Base-by-base conservation (phyloP, 1,284 basidiomycete species). In the Microbotryum saponariae region DNA sequence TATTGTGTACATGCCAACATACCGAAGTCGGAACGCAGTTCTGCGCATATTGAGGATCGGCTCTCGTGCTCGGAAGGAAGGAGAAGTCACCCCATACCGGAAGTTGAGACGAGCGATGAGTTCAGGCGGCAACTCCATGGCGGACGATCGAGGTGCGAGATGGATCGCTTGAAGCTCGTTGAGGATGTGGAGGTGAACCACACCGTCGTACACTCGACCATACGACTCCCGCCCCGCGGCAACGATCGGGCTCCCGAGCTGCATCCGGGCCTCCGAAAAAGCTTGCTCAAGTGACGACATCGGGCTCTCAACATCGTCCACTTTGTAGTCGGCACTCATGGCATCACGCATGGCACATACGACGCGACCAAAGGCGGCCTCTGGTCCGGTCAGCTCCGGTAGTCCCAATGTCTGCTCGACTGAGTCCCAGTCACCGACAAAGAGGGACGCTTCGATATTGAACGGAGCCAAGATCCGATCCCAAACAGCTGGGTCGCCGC, bases 381-480 rank as follows among this genome's bases (percentile, higher is more conserved):
- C 83, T 0, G 90, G 73, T 18, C 76, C 75, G 25, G 70, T 72
- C 79, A 44, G 76, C 73, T 55, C 80, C 77, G 27, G 79, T 77
- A 77, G 76, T n/a, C 80, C 76, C 44, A 86, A 81, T 44, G 88
- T 78, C 6, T 76, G 74, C 61, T 83, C 78, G 25, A 97, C 86
- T 54, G 87, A 87, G 10, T 83, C 80, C 93, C 94, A 97, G 68
- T 94, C 91, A 9, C 91, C 89, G 23, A 91, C 86, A 80, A 94
- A 94, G 85, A 92, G 94, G 1, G 91, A 89, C 60, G 92, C 91
- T 77, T 99, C 94, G 16, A 91, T 85, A 67, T 91, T 87, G 74
- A 91, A 97, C 0, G 87, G 85, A 9, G 87, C 84, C 2, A 99
- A 79, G 5, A 83, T 80, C 1, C 80, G 73, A 60, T 88, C 82